Evolutionary conservation across 129 eudicot genomes (phyloP).

Genomic region (Erigeron canadensis): DNA sequence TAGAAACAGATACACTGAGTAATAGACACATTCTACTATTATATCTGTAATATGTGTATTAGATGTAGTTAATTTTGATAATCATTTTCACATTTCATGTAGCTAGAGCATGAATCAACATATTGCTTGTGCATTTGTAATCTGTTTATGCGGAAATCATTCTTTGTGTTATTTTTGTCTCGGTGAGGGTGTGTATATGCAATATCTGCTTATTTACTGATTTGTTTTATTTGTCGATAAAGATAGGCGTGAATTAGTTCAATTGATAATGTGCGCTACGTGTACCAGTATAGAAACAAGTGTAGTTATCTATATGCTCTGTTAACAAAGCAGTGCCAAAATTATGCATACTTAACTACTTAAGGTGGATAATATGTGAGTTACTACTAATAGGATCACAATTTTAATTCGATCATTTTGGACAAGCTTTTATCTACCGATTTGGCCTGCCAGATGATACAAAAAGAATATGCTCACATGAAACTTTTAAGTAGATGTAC

Average conservation of each 20-base stretch:
- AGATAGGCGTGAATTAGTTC: neutral
- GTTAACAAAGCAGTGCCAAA: conserved; percentile 12
- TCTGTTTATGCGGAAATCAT: neutral
- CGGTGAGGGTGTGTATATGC: conserved; percentile 5
- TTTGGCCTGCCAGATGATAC: conserved; percentile 17
- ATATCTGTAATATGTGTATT: neutral
- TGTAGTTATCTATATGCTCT: conserved; percentile 9
- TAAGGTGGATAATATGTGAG: neutral
- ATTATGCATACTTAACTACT: neutral
- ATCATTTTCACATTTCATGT: neutral
- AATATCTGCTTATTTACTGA: conserved; percentile 12
- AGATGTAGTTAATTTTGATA: too few species aligned
- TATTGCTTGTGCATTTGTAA: conserved; percentile 18
- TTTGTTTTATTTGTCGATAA: conserved; percentile 12
- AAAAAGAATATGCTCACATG: neutral
- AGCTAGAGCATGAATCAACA: neutral
- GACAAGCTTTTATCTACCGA: conserved; percentile 9
- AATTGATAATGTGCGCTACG: neutral
- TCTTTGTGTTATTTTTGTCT: conserved; percentile 13
- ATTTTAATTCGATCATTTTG: conserved; percentile 9
- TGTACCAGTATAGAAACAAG: neutral
- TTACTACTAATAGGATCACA: conserved; percentile 3
- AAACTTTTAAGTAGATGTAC: conserved; percentile 5
- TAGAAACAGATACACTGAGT: too few species aligned
- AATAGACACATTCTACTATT: neutral